A percentile compares a stretch with the other conserved stretches of the same genome.
These are phyloP conservation scores for Aspergillus sp. DNA, from an alignment of 2,329 filamentous ascomycete species.

Conservation along the genomic window DNA sequence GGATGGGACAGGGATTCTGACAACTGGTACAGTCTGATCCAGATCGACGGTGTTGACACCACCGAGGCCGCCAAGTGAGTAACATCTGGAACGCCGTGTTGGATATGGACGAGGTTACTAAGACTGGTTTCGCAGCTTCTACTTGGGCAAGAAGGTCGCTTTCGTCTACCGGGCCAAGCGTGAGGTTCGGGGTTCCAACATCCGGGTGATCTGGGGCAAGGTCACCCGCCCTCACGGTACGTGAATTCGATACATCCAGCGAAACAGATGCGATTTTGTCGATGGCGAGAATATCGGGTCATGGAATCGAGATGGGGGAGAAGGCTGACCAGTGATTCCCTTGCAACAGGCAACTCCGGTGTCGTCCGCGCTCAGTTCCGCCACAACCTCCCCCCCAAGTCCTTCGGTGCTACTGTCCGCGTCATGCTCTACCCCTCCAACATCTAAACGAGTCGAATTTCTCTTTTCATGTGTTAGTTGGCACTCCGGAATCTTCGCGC, in stretches of 20 bases:
- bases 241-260: conserved; percentile 26
- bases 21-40: conserved; percentile 67
- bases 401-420: conserved; percentile 93
- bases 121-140: conserved; percentile 62
- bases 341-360: conserved; percentile 79
- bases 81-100: neutral
- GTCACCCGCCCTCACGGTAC: conserved; percentile 92
- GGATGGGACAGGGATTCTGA: conserved; percentile 24
- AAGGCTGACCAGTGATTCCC: conserved; percentile 9
- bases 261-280: neutral
- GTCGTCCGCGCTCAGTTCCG: conserved; percentile 97
- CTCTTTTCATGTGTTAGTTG: conserved; percentile 32
- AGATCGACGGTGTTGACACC: conserved; percentile 97
- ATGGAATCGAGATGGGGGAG: neutral
- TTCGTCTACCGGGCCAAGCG: conserved; percentile 96
- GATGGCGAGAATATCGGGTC: neutral
- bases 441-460: conserved; percentile 66
- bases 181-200: conserved; percentile 96
- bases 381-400: conserved; percentile 92
- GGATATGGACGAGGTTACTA: conserved; percentile 18
- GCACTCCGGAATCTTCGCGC: conserved; percentile 37
- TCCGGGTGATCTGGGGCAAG: conserved; percentile 99
- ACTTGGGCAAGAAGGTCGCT: conserved; percentile 97
- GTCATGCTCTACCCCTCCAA: conserved; percentile 98
- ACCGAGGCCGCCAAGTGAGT: conserved; percentile 79